Evolutionary conservation across 2,329 filamentous ascomycete genomes (phyloP), one percentile per base, ranked within the genome.

Genomic region (Leptodontidium sp.): DNA sequence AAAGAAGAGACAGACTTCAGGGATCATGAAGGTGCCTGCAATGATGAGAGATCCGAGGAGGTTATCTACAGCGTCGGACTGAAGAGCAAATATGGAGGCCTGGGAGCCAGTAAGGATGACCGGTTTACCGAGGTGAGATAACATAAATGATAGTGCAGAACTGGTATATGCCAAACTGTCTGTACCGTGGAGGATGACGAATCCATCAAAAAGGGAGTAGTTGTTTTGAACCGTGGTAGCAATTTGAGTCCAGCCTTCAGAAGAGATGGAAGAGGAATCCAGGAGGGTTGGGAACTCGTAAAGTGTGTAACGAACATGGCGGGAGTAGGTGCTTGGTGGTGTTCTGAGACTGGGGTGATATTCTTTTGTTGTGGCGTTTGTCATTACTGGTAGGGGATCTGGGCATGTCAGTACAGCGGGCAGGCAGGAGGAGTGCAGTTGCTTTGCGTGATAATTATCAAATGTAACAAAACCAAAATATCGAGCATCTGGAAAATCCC

Each of bases 1-100:
- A 82, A 93, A 93, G 80, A 91, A 93, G 49, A 93, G 82, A 75
- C 89, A 91, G 32, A 93, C 90, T 80, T 93, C 90, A 0, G 90
- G 90, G 64, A 93, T 90, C 84, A 90, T 90, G 76, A 92, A 92
- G 73, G 92, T 90, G 12, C 90, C 90, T 15, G 90, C 90, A 66
- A 93, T 87, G 68, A 92, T 89, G 68, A 93, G 80, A 11, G 89
- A 89, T 15, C 89, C 89, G 7, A 93, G 85, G 9, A 93, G 83
- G 69, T 93, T 93, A 76, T 92, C 90, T 9, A 89, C 87, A 6
- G 90, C 90, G 78, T 93, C 90, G 64, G 88, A 91, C 77, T 92
- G 90, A 14, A 92, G 82, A 75, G 91, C 87, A 72, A 91, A 86
- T 84, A 93, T 92, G 0, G 90, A 90, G 12, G 90, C 87, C 77